These are phyloP conservation scores for Piloderma croceum DNA, from an alignment of 768 basidiomycete genomes.

Conservation along the genomic window DNA sequence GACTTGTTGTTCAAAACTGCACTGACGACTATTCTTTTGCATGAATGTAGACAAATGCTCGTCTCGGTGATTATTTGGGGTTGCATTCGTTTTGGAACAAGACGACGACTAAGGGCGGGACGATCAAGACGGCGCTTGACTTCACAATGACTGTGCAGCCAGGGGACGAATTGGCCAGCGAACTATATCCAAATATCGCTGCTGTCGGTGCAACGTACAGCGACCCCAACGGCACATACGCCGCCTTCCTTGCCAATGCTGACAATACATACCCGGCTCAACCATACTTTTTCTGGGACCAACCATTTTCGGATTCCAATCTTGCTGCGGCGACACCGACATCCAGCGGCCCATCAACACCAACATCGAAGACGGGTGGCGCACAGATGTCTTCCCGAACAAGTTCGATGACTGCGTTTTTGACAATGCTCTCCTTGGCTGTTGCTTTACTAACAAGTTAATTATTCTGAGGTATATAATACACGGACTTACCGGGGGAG, in stretches of 20 bases:
- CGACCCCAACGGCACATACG: conserved; percentile 52
- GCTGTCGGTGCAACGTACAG: conserved; percentile 54
- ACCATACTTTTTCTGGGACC: conserved; percentile 50
- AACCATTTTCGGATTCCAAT: conserved; percentile 45
- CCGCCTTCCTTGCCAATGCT: conserved; percentile 36
- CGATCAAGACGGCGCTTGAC: conserved; percentile 55
- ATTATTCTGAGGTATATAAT: no score
- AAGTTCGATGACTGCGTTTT: no score
- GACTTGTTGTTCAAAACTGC: conserved; percentile 57
- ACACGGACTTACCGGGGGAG: no score
- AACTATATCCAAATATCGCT: conserved; percentile 54
- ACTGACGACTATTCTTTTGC: neutral
- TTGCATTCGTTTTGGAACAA: conserved; percentile 44
- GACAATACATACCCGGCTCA: conserved; percentile 38
- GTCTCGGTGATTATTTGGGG: conserved; percentile 42
- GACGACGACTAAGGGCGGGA: conserved; percentile 42
- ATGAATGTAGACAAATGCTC: conserved; percentile 46
- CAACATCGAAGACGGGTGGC: no score
- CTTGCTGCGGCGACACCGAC: no score
- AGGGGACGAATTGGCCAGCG: conserved; percentile 32
- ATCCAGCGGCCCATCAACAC: no score
- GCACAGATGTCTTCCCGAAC: no score
- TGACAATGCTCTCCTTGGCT: no score
- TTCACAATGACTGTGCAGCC: conserved; percentile 46
- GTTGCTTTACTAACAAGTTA: no score